A percentile compares a stretch with the other conserved stretches of the same genome.
These are phyloP conservation scores for Stachybotrys chartarum DNA, from an alignment of 2,329 filamentous ascomycete genomes.

Conservation along the genomic window DNA sequence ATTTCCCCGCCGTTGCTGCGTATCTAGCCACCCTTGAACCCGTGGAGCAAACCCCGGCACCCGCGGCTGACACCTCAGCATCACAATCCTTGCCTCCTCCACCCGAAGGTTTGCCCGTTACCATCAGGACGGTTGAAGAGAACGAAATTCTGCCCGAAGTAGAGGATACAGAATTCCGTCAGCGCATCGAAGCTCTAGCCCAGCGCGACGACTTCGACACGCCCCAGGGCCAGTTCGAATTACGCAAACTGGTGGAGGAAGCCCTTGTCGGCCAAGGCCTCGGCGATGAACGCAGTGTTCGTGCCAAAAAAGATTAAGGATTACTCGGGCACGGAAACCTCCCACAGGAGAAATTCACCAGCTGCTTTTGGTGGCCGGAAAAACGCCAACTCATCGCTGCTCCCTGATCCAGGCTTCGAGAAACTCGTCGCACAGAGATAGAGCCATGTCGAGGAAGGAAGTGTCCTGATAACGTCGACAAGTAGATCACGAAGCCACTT, in stretches of 20 bases:
- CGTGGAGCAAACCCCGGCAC: background rate
- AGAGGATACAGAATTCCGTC: conserved; percentile 74
- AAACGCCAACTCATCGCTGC: conserved; percentile 44
- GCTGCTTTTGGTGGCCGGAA: conserved; percentile 41
- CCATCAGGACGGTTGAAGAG: conserved; percentile 66
- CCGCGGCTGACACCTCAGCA: background rate
- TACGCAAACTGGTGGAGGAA: conserved; percentile 74
- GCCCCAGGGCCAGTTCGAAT: conserved; percentile 69
- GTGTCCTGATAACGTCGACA: conserved; percentile 33
- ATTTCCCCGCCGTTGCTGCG: conserved; percentile 66
- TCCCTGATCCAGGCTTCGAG: conserved; percentile 33
- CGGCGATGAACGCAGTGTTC: conserved; percentile 58
- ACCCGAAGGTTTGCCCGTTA: conserved; percentile 71
- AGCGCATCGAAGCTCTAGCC: conserved; percentile 84
- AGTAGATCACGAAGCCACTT: conserved; percentile 44
- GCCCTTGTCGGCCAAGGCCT: conserved; percentile 63
- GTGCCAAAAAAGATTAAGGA: conserved; percentile 47
- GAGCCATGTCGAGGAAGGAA: conserved; percentile 46
- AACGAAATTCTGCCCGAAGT: conserved; percentile 51
- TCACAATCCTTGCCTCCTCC: conserved; percentile 47
- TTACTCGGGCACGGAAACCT: conserved; percentile 40
- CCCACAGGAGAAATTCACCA: conserved; percentile 55
- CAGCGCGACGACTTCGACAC: conserved; percentile 76
- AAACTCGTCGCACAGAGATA: conserved; percentile 46
- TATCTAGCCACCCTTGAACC: conserved; percentile 46